Evolutionary conservation across 2,329 filamentous ascomycete genomes (phyloP).

Genomic region (Botrytis tulipae): DNA sequence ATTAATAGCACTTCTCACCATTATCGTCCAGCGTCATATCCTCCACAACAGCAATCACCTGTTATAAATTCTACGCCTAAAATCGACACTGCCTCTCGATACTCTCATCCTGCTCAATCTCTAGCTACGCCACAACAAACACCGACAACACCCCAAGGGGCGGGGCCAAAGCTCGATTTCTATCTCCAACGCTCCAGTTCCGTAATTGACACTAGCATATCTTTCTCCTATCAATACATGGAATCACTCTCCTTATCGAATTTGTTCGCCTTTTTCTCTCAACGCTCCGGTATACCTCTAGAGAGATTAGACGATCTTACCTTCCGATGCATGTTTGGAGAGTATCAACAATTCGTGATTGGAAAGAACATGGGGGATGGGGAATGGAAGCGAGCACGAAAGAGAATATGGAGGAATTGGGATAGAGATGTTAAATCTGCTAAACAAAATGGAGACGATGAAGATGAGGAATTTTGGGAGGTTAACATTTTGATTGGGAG

Average conservation of each 20-base stretch:
- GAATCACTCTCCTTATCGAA: neutral
- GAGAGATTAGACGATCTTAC: constrained; percentile 3
- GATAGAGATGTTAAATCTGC: constrained; percentile 4
- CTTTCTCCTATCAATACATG: constrained; percentile 8
- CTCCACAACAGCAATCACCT: neutral
- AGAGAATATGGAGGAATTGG: constrained; percentile 19
- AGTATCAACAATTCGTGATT: constrained; percentile 17
- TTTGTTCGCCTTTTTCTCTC: constrained; percentile 15
- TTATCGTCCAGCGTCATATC: neutral
- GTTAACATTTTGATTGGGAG: constrained; percentile 20
- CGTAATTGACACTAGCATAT: neutral
- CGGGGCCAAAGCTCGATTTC: constrained; percentile 13
- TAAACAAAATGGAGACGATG: neutral
- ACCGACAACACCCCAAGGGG: constrained; percentile 1
- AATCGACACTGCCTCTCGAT: neutral
- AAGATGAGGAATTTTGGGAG: constrained; percentile 10
- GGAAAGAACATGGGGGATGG: constrained; percentile 11
- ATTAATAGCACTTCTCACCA: neutral
- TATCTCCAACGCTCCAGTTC: constrained; percentile 12
- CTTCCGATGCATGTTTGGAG: constrained; percentile 20
- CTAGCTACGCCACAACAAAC: constrained; percentile 9
- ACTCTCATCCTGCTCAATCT: neutral
- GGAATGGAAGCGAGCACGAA: constrained; percentile 15
- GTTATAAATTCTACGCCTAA: neutral
- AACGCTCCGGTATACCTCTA: neutral